Base-by-base conservation (phyloP, 2,329 filamentous ascomycete genomes). In the Fusarium compactum region DNA sequence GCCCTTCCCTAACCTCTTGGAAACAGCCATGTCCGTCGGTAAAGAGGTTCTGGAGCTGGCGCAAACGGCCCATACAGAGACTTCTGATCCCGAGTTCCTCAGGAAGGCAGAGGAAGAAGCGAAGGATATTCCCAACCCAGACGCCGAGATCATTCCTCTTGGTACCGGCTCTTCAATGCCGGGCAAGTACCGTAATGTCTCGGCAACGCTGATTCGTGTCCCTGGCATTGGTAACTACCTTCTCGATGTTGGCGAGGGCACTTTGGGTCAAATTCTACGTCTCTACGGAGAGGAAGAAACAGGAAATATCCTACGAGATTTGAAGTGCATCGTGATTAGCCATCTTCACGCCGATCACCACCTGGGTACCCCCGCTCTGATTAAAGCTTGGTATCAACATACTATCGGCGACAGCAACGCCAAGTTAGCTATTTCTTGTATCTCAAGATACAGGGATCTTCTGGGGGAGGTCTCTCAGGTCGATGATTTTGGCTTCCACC, bases 271-370 rank as follows among this genome's bases (percentile, higher is more conserved):
- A 78, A 83, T 99, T 41, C 89, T 89, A 62, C 91, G 96, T 53
- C 85, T 92, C 0, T 95, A 92, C 74, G 85, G 87, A 8, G 82
- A 85, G 0, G 85, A 89, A 7, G 87, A 93, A 69, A 83, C 95
- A 6, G 83, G 84, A 29, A 85, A 90, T n/a, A 85, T 97, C 15
- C 83, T 99, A n/a, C 86, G 84, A 63, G 90, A 97, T 68, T 84
- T 99, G 45, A 91, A 90, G 57, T 88, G 90, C 72, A 91, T 99
- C 68, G 97, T 94, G 89, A 96, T 99, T 80, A 97, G 93, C 79
- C 96, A 99, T 81, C 84, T 97, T 67, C 96, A 99, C 80, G 96
- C 96, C 7, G 96, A 99, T 81, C 96, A 99, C 80, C 96, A 98
- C 77, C 87, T 99, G 22, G 96, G 96, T 29, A 92, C 90, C 2